Conservation (phyloP, 2,329 filamentous ascomycete species). For the Furcasterigmium furcatum region DNA sequence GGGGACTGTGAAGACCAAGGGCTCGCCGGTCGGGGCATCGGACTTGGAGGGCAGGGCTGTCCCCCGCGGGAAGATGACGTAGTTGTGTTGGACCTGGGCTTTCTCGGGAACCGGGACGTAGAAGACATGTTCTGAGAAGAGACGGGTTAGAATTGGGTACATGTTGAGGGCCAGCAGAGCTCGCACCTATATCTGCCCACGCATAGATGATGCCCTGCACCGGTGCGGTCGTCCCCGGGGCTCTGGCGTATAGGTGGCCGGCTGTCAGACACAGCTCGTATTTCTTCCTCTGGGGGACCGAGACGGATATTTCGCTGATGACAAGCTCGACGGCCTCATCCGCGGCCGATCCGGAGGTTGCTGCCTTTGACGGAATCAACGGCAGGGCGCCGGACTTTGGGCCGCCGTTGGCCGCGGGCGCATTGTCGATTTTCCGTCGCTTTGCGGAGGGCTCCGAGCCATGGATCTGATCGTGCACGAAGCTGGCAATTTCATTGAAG, state of each 20-base stretch:
- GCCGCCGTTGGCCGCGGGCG: slow-evolving; percentile 17
- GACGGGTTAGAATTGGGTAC: too few species aligned
- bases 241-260: slow-evolving; percentile 55
- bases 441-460: slow-evolving; percentile 47
- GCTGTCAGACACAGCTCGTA: slow-evolving; percentile 62
- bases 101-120: slow-evolving; percentile 65
- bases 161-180: neutral
- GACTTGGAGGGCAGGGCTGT: slow-evolving; percentile 49
- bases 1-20: slow-evolving; percentile 62
- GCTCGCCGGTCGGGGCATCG: slow-evolving; percentile 42
- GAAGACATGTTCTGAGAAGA: slow-evolving; percentile 54
- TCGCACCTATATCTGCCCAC: slow-evolving; percentile 60
- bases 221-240: slow-evolving; percentile 46
- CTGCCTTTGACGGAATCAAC: slow-evolving; percentile 9
- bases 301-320: slow-evolving; percentile 65
- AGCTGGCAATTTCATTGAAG: slow-evolving; percentile 54
- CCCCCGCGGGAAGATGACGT: slow-evolving; percentile 57
- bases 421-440: slow-evolving; percentile 47
- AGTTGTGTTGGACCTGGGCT: slow-evolving; percentile 62
- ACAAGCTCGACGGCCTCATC: slow-evolving; percentile 53
- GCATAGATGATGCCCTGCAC: slow-evolving; percentile 53
- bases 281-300: slow-evolving; percentile 66
- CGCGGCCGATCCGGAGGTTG: slow-evolving; percentile 30
- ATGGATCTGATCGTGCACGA: slow-evolving; percentile 42
- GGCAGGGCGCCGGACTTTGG: slow-evolving; percentile 14